Evolutionary conservation across 148 eudicot genomes (phyloP).

Genomic region (Euryodendron excelsum): DNA sequence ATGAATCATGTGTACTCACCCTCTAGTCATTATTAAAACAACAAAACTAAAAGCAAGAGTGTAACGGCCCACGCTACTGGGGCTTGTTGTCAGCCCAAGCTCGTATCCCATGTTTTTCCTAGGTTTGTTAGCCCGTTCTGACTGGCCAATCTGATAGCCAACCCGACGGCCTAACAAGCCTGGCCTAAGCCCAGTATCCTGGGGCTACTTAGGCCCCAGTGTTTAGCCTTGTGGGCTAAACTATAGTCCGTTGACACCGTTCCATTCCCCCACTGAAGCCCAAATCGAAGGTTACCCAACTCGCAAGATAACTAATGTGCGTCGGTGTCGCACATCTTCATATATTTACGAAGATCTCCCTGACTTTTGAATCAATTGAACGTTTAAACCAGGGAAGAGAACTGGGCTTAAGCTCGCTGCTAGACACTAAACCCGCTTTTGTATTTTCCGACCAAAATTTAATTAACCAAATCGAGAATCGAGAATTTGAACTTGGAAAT

Average conservation of each 20-base stretch:
- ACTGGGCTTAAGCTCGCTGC: constrained; percentile 5
- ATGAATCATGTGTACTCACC: too few relatives aligned
- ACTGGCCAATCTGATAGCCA: too few relatives aligned
- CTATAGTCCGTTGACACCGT: not conserved
- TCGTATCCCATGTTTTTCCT: too few relatives aligned
- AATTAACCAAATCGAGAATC: not conserved
- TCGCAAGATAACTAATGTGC: not conserved
- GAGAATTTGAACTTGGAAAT: not conserved
- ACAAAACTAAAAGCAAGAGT: too few relatives aligned
- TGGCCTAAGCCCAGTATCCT: too few relatives aligned
- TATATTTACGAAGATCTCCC: not conserved
- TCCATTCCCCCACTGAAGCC: constrained; percentile 1
- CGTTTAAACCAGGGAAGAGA: constrained; percentile 7
- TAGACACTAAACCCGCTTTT: not conserved
- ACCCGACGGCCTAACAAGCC: too few relatives aligned
- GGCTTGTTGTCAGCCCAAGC: too few relatives aligned
- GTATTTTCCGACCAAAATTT: not conserved
- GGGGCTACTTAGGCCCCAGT: too few relatives aligned
- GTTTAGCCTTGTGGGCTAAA: too few relatives aligned
- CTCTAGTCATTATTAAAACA: too few relatives aligned
- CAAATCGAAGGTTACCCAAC: not conserved
- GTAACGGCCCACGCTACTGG: too few relatives aligned
- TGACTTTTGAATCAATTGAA: not conserved
- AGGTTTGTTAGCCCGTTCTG: too few relatives aligned
- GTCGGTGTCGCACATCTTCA: not conserved